Evolutionary conservation across 1,139 yeast species (phyloP).

Genomic region (Blastobotrys serpentis): DNA sequence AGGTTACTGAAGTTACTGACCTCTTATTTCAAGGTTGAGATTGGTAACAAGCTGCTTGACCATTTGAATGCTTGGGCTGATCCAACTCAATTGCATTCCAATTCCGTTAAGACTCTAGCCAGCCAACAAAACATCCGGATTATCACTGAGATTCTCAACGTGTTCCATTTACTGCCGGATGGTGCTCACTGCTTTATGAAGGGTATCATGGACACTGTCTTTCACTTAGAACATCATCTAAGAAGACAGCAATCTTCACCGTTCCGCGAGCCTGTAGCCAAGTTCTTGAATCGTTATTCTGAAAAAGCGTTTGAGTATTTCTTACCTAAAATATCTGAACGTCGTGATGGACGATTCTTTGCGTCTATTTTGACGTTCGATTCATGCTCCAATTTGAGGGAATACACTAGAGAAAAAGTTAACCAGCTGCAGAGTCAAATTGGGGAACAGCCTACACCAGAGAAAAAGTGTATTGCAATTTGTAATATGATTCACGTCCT

Average conservation of each 20-base stretch:
- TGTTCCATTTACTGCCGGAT: constrained; percentile 88
- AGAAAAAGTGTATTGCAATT: constrained; percentile 58
- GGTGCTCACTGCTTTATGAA: constrained; percentile 91
- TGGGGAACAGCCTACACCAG: constrained; percentile 41
- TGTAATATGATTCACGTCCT: constrained; percentile 72
- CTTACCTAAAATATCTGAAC: constrained; percentile 60
- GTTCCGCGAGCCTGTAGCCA: constrained; percentile 86
- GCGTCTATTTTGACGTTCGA: constrained; percentile 59
- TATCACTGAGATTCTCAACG: constrained; percentile 85
- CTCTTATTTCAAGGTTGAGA: constrained; percentile 93
- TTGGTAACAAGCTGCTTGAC: constrained; percentile 88
- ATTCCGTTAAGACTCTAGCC: constrained; percentile 71
- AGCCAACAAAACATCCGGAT: constrained; percentile 81
- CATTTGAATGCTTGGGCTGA: constrained; percentile 98
- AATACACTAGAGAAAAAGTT: constrained; percentile 54
- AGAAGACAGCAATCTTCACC: constrained; percentile 89
- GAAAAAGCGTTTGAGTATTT: constrained; percentile 73
- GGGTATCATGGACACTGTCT: constrained; percentile 73
- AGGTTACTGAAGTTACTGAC: constrained; percentile 80
- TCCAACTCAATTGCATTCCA: constrained; percentile 66
- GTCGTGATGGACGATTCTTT: constrained; percentile 66
- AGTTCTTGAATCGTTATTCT: constrained; percentile 80
- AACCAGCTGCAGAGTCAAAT: constrained; percentile 41
- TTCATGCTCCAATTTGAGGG: constrained; percentile 58
- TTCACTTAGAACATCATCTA: constrained; percentile 75